Percentiles rank a stretch among this genome's conserved stretches.
Conservation (phyloP, 1,284 basidiomycete genomes). For the Vanrija sp. region DNA sequence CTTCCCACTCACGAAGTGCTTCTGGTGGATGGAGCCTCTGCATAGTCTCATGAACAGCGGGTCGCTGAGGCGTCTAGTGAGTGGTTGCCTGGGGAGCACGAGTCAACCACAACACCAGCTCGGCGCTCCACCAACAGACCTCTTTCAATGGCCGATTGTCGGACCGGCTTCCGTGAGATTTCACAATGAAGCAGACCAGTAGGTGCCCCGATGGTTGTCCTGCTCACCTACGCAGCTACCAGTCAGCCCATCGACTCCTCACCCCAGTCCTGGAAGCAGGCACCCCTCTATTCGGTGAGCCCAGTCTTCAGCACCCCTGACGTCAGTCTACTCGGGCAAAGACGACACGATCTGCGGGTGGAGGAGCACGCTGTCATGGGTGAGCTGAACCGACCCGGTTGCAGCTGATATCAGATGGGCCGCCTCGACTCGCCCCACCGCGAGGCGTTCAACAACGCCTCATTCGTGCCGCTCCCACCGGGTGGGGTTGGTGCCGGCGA, state of each 20-base stretch:
- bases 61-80: neutral
- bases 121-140: neutral
- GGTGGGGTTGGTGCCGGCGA: neutral
- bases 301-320: no score
- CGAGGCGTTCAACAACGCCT: neutral
- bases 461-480: neutral
- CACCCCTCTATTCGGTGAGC: neutral
- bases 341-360: constrained; percentile 2
- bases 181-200: neutral
- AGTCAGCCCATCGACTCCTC: neutral
- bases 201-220: neutral
- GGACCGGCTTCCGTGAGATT: neutral
- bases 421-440: neutral
- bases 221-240: neutral
- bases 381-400: neutral
- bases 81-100: no score
- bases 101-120: neutral
- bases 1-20: neutral
- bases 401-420: no score
- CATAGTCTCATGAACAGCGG: no score
- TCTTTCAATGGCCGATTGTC: neutral
- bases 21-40: neutral
- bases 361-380: neutral
- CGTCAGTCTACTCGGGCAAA: neutral
- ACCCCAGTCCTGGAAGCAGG: neutral